phyloP scores from a whole-genome alignment of 805 yeast genomes.

The Kodamaea neixiangensis region DNA sequence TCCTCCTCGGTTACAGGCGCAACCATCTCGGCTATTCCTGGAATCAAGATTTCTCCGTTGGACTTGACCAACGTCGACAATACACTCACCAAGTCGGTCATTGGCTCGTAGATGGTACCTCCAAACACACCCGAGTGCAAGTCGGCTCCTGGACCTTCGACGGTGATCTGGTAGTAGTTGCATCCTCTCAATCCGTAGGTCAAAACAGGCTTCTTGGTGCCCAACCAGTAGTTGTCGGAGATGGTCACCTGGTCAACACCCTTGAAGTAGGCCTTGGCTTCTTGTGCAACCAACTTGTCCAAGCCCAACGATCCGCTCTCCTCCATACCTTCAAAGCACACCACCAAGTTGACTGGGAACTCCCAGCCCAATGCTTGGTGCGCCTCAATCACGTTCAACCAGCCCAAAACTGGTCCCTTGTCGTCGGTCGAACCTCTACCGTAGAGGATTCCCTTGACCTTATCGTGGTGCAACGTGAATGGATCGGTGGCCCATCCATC shows the following conservation, averaged over 20 bases:
- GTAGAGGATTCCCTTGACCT: constrained; percentile 66
- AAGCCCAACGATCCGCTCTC: constrained; percentile 95
- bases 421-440: constrained; percentile 98
- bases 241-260: constrained; percentile 93
- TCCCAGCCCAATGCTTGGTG: constrained; percentile 82
- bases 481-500: constrained; percentile 98
- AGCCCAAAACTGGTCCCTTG: constrained; percentile 96
- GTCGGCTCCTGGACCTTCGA: constrained; percentile 95
- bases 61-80: constrained; percentile 76
- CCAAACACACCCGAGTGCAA: constrained; percentile 97
- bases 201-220: constrained; percentile 93
- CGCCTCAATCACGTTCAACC: constrained; percentile 93
- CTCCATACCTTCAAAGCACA: constrained; percentile 99
- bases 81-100: constrained; percentile 85
- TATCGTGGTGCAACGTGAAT: constrained; percentile 60
- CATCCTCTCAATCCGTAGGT: constrained; percentile 98
- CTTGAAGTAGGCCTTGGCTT: constrained; percentile 79
- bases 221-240: constrained; percentile 97
- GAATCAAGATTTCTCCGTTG: constrained; percentile 79
- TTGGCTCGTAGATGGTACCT: constrained; percentile 95
- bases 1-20: constrained; percentile 89
- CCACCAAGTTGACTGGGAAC: constrained; percentile 88
- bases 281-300: constrained; percentile 77
- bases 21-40: constrained; percentile 91
- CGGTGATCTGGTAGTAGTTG: constrained; percentile 80